Evolutionary conservation across 2,329 filamentous ascomycete species (phyloP).

Genomic region (Cadophora luteo-olivacea): DNA sequence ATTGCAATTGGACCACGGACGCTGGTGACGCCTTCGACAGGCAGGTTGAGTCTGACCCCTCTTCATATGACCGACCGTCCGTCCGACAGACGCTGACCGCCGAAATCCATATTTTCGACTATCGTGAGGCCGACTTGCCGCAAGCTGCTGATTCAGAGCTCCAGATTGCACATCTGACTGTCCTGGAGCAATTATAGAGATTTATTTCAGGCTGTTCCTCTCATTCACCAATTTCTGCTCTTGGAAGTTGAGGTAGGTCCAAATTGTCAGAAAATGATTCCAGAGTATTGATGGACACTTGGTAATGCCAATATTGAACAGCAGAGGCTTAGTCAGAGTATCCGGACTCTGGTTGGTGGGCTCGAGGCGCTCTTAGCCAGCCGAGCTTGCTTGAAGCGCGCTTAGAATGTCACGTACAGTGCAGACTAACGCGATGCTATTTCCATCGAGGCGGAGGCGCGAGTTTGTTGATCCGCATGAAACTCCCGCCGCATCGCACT

Average conservation of each 20-base stretch:
- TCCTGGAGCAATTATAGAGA: background rate
- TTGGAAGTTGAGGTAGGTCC: background rate
- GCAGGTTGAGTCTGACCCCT: background rate
- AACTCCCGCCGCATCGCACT: conserved; percentile 18
- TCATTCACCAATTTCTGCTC: background rate
- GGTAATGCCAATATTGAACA: background rate
- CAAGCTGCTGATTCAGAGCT: conserved; percentile 10
- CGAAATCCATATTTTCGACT: background rate
- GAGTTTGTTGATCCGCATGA: conserved; percentile 16
- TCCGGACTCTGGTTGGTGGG: conserved; percentile 4
- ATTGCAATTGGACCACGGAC: background rate
- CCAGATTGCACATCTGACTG: background rate
- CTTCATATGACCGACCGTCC: background rate
- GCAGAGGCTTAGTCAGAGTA: conserved; percentile 3
- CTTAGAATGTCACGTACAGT: conserved; percentile 7
- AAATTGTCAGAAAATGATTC: background rate
- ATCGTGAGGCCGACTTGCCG: background rate
- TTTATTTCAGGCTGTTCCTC: background rate
- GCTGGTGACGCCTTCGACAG: background rate
- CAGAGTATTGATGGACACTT: background rate
- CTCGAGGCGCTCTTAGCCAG: conserved; percentile 7
- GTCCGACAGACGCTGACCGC: background rate
- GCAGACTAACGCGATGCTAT: conserved; percentile 15
- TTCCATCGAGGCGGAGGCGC: conserved; percentile 15
- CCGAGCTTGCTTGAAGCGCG: conserved; percentile 11